Conservation (phyloP, 352 stramenopile species). For the Phytophthora meadii region DNA sequence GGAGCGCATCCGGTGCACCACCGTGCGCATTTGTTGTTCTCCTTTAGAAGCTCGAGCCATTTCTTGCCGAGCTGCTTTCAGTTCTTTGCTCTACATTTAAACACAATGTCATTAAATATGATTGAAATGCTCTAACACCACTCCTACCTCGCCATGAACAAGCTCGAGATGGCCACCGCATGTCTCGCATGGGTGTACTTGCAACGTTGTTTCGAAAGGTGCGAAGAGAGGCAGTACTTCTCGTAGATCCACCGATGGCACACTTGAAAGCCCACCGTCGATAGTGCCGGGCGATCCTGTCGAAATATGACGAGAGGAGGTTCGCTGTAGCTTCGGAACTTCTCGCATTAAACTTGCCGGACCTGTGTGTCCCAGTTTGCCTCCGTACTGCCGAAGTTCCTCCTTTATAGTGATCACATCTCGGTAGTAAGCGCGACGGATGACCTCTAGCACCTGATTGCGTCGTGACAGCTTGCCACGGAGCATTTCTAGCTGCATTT, state of each 20-base stretch:
- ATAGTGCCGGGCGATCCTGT: conserved; percentile 4
- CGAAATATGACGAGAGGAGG: conserved; percentile 14
- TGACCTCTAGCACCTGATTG: conserved; percentile 79
- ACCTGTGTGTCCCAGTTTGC: conserved; percentile 21
- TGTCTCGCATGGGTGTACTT: conserved; percentile 75
- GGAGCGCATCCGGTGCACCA: conserved; percentile 68
- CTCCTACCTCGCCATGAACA: conserved; percentile 72
- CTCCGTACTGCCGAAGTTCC: conserved; percentile 56
- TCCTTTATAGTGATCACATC: conserved; percentile 88
- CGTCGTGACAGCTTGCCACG: conserved; percentile 69
- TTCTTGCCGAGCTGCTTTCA: conserved; percentile 66
- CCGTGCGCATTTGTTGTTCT: conserved; percentile 71
- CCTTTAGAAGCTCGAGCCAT: conserved; percentile 71
- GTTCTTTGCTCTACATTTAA: conserved; percentile 62
- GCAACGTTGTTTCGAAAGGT: conserved; percentile 71
- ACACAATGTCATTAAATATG: neutral
- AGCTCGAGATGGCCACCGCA: conserved; percentile 82
- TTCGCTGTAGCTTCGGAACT: conserved; percentile 15
- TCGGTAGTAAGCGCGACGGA: conserved; percentile 81
- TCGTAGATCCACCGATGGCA: conserved; percentile 79
- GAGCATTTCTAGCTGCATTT: conserved; percentile 71
- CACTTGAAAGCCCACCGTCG: conserved; percentile 49
- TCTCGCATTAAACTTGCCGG: conserved; percentile 16
- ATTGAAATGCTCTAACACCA: neutral
- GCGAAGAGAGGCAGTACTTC: conserved; percentile 77